Evolutionary conservation across 495 filamentous ascomycete genomes (phyloP), one percentile per base, ranked within the genome.

Genomic region (Annulohypoxylon moriforme): DNA sequence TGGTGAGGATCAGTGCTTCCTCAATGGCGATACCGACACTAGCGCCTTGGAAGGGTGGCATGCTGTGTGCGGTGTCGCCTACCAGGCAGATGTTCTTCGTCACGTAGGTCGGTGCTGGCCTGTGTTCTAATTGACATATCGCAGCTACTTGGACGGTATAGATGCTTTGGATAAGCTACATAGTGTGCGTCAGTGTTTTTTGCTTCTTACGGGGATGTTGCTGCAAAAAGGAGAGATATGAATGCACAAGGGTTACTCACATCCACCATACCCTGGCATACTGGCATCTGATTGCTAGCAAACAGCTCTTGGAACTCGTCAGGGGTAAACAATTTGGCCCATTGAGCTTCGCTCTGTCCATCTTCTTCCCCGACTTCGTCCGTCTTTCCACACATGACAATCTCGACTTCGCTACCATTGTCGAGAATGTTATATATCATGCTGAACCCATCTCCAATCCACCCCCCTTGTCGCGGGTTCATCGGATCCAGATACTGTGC

Each of bases 111-210:
- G 69, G 70, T n/a, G 75, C 60, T 16, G 70, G 67, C 34, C 18
- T 56, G 18, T 73, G 75, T 16, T 75, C 64, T 29, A 76, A 55
- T 20, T 69, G 64, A 31, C 69, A 72, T 24, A 76, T 67, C 0
- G 73, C 73, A 9, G 75, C 65, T 20, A 77, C 59, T 33, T 77
- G 75, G 22, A 77, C 75, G 14, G 75, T 77, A 42, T 77, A 77
- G 20, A 74, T 58, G 24, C 75, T 76, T 24, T 69, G 49, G 42
- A 77, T 72, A 3, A 77, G 67, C 75, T 76, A 14, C 9, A 33
- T 3, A 22, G 24, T 61, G 1, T 38, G 5, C 20, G 46, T 60
- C 40, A 29, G 34, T 47, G n/a, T 3, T 4, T 18, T 18, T 36
- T 18, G 16, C 3, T 38, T 38, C 1, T 1, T 8, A 13, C 4